A percentile compares a stretch with the other conserved stretches of the same genome.
phyloP scores from a whole-genome alignment of 257 asterid genomes.

The Nicotiana noctiflora region DNA sequence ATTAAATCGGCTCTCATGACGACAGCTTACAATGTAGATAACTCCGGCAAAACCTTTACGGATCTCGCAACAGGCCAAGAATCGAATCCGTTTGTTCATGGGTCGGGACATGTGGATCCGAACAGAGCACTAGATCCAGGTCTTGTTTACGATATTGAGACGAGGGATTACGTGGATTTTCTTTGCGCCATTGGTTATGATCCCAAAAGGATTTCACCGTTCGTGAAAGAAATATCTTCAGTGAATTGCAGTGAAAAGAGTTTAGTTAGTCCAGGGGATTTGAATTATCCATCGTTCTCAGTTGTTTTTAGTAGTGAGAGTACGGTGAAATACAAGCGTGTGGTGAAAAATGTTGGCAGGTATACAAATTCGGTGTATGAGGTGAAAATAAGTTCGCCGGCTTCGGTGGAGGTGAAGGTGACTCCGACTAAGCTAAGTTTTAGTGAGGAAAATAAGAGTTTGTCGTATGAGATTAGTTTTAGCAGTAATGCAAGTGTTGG shows the following conservation, averaged over 20 bases:
- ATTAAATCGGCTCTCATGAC: slow-evolving; percentile 66
- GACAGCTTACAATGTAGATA: slow-evolving; percentile 33
- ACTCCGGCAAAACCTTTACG: background rate
- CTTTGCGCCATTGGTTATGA: slow-evolving; percentile 61
- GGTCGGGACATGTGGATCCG: slow-evolving; percentile 68
- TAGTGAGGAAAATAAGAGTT: slow-evolving; percentile 21
- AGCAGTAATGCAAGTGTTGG: slow-evolving; percentile 21
- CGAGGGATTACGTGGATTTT: slow-evolving; percentile 33
- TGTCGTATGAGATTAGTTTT: slow-evolving; percentile 68
- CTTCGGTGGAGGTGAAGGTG: slow-evolving; percentile 61
- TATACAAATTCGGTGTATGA: slow-evolving; percentile 33
- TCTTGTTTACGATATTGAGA: slow-evolving; percentile 41
- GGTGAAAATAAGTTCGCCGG: slow-evolving; percentile 66
- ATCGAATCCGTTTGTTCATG: slow-evolving; percentile 42
- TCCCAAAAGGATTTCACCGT: slow-evolving; percentile 35
- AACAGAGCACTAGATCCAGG: slow-evolving; percentile 58
- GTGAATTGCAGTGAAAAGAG: slow-evolving; percentile 45
- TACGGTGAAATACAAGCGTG: slow-evolving; percentile 53
- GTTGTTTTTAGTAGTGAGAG: slow-evolving; percentile 41
- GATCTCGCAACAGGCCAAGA: background rate
- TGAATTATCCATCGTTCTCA: slow-evolving; percentile 87
- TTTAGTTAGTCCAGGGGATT: slow-evolving; percentile 52
- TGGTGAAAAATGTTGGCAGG: slow-evolving; percentile 62
- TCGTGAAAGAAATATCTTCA: slow-evolving; percentile 27
- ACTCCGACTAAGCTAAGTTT: slow-evolving; percentile 59